phyloP scores from a whole-genome alignment of 2,329 filamentous ascomycete genomes.

The Penicillium polonicum region DNA sequence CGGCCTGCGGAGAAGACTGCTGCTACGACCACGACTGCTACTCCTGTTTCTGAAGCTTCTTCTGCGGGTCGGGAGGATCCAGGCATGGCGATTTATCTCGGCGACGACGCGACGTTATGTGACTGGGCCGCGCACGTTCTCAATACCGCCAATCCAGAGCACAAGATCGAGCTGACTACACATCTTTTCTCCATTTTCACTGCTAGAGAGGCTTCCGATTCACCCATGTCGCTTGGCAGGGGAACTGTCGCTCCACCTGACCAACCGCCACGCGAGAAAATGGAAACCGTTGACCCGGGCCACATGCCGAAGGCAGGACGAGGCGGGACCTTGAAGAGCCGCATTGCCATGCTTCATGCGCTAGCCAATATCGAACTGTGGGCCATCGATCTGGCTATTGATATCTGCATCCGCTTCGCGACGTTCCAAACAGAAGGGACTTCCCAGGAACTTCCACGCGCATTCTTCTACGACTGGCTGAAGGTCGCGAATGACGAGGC shows the following conservation, averaged over 20 bases:
- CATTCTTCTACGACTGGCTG: slow-evolving; percentile 51
- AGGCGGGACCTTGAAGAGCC: slow-evolving; percentile 46
- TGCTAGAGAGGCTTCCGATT: slow-evolving; percentile 38
- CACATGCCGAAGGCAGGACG: slow-evolving; percentile 43
- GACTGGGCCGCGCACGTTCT: slow-evolving; percentile 51
- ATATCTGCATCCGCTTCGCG: slow-evolving; percentile 50
- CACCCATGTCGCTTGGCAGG: slow-evolving; percentile 45
- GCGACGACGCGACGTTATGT: slow-evolving; percentile 46
- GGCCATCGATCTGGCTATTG: slow-evolving; percentile 51
- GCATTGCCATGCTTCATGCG: slow-evolving; percentile 49
- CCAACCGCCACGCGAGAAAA: slow-evolving; percentile 44
- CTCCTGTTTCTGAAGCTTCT: neutral
- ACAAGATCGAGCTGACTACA: slow-evolving; percentile 49
- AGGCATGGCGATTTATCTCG: slow-evolving; percentile 34
- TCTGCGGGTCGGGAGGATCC: slow-evolving; percentile 10
- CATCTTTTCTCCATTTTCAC: slow-evolving; percentile 47
- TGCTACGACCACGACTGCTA: slow-evolving; percentile 4
- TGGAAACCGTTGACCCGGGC: slow-evolving; percentile 41
- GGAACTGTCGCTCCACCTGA: slow-evolving; percentile 40
- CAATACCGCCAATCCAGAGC: slow-evolving; percentile 47
- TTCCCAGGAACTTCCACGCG: slow-evolving; percentile 38
- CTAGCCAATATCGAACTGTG: slow-evolving; percentile 52
- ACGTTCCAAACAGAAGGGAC: slow-evolving; percentile 41
- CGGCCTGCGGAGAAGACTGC: slow-evolving; percentile 12
- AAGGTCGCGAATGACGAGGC: slow-evolving; percentile 51